Conservation (phyloP, 441 rosid species). For the Pelargonium cotyledonis region DNA sequence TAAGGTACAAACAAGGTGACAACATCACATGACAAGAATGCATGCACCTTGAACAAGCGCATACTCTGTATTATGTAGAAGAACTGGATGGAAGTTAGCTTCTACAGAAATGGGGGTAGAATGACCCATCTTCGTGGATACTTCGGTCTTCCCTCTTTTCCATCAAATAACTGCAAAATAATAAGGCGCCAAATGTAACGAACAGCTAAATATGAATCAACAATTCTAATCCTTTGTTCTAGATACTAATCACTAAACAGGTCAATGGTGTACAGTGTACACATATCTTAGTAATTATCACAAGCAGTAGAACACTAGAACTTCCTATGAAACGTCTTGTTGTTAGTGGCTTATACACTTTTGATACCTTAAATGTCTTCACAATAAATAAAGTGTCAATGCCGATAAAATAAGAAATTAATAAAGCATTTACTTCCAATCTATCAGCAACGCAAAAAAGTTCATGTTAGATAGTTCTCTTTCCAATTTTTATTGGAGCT, state of each 20-base stretch:
- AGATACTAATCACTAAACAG: no score
- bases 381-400: background rate
- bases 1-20: no score
- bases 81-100: background rate
- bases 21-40: no score
- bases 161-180: conserved; percentile 27
- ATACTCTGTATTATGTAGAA: no score
- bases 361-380: background rate
- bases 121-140: conserved; percentile 30
- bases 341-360: background rate
- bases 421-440: background rate
- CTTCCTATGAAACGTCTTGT: background rate
- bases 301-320: no score
- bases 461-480: background rate
- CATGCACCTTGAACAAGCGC: no score
- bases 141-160: conserved; percentile 29
- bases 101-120: conserved; percentile 27
- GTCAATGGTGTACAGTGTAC: background rate
- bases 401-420: background rate
- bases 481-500: background rate
- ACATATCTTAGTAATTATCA: background rate
- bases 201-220: no score
- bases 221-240: no score
- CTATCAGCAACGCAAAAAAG: background rate
- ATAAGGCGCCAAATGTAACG: no score